Percentiles rank a stretch among this genome's conserved stretches.
These are phyloP conservation scores for Gynostemma pentaphyllum DNA, from an alignment of 306 rosid genomes.

Conservation along the genomic window DNA sequence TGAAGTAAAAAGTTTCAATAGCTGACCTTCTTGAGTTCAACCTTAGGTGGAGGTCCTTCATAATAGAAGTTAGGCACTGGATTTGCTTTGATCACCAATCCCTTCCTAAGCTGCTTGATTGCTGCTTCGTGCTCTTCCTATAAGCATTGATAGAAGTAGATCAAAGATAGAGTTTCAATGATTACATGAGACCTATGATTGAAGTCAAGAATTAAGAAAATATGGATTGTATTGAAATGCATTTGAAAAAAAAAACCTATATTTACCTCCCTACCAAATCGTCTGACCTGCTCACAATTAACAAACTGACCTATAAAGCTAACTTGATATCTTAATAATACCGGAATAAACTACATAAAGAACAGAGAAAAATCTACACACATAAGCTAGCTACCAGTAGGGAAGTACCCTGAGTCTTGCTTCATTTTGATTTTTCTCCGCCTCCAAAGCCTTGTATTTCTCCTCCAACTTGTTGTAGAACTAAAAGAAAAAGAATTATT, in stretches of 20 bases:
- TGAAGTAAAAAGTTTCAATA: slow-evolving; percentile 3
- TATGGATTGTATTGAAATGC: too few relatives aligned
- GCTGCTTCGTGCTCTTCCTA: slow-evolving; percentile 98
- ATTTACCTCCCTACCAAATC: too few relatives aligned
- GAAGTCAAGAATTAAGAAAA: too few relatives aligned
- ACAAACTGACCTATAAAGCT: too few relatives aligned
- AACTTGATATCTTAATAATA: too few relatives aligned
- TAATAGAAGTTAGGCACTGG: slow-evolving; percentile 95
- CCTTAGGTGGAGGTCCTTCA: slow-evolving; percentile 79
- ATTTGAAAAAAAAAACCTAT: too few relatives aligned
- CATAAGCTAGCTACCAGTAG: background rate
- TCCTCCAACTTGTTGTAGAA: slow-evolving; percentile 79
- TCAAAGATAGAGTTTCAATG: slow-evolving; percentile 4
- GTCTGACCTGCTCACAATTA: too few relatives aligned
- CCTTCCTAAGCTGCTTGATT: slow-evolving; percentile 69
- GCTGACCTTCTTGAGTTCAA: slow-evolving; percentile 73
- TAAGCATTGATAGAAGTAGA: slow-evolving; percentile 12
- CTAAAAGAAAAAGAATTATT: slow-evolving; percentile 30
- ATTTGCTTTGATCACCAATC: slow-evolving; percentile 80
- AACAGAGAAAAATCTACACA: background rate
- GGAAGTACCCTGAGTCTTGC: slow-evolving; percentile 69
- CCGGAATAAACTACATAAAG: too few relatives aligned
- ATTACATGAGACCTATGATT: background rate
- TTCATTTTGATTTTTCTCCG: slow-evolving; percentile 59
- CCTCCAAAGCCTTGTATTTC: slow-evolving; percentile 81